Evolutionary conservation across 2,329 filamentous ascomycete genomes (phyloP).

Genomic region (Aquanectria penicillioides): DNA sequence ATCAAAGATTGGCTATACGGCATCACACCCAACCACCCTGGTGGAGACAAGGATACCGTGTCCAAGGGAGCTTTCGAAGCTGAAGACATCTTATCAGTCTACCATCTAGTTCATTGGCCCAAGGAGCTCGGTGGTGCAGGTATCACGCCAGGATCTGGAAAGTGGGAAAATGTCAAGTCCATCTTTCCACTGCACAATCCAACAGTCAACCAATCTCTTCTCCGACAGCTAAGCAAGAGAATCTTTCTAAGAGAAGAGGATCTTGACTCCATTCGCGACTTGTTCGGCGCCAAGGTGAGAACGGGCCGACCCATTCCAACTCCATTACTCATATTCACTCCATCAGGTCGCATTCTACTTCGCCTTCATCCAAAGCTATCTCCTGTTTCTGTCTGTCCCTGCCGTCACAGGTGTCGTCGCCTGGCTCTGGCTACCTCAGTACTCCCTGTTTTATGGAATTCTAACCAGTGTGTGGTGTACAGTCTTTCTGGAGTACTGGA

Average conservation of each 20-base stretch:
- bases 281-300: constrained; percentile 67
- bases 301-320: too few relatives aligned
- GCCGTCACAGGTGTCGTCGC: constrained; percentile 74
- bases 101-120: constrained; percentile 71
- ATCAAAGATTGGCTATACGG: constrained; percentile 81
- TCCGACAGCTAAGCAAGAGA: constrained; percentile 65
- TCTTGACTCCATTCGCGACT: constrained; percentile 68
- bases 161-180: constrained; percentile 69
- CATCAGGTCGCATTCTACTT: constrained; percentile 83
- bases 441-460: constrained; percentile 75
- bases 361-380: constrained; percentile 83
- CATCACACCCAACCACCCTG: constrained; percentile 71
- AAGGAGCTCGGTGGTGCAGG: constrained; percentile 69
- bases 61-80: constrained; percentile 64
- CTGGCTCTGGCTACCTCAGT: constrained; percentile 75
- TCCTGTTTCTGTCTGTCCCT: constrained; percentile 75
- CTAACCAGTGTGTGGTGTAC: constrained; percentile 76
- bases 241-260: constrained; percentile 61
- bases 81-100: constrained; percentile 76
- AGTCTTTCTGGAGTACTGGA: constrained; percentile 83
- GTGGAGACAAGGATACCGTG: constrained; percentile 62
- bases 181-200: constrained; percentile 73
- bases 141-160: constrained; percentile 65
- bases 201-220: constrained; percentile 62
- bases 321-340: too few relatives aligned